phyloP scores from a whole-genome alignment of 257 asterid genomes.

The Primulina tabacum region DNA sequence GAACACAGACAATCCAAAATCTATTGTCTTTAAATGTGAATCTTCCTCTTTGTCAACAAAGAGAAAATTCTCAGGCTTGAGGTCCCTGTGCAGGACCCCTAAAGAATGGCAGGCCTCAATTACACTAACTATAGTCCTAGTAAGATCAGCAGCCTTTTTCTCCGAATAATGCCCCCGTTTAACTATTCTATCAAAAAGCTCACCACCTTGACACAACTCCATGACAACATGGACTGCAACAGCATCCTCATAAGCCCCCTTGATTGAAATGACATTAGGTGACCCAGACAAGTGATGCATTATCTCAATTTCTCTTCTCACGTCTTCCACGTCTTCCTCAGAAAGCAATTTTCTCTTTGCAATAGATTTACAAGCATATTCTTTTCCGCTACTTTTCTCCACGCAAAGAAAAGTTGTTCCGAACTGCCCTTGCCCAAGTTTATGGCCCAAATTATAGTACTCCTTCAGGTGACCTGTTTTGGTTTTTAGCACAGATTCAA shows the following conservation, averaged over 20 bases:
- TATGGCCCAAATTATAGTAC: conserved; percentile 52
- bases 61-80: conserved; percentile 85
- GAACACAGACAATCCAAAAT: conserved; percentile 76
- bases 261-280: conserved; percentile 59
- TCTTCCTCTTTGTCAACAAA: conserved; percentile 64
- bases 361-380: conserved; percentile 80
- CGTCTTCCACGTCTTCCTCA: conserved; percentile 80
- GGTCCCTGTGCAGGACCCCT: conserved; percentile 88
- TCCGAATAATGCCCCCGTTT: conserved; percentile 82
- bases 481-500: conserved; percentile 67
- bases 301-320: conserved; percentile 82
- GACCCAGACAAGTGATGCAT: conserved; percentile 85
- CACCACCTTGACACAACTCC: conserved; percentile 88
- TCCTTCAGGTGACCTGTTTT: conserved; percentile 72
- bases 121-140: conserved; percentile 74
- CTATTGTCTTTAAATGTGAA: conserved; percentile 64
- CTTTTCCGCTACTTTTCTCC: conserved; percentile 52
- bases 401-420: conserved; percentile 71
- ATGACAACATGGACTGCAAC: conserved; percentile 79
- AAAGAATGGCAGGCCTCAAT: conserved; percentile 79
- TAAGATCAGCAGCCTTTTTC: conserved; percentile 85
- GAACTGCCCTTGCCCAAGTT: conserved; percentile 82
- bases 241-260: conserved; percentile 79
- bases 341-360: conserved; percentile 68
- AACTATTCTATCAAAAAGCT: conserved; percentile 81